phyloP scores from a whole-genome alignment of 2,329 filamentous ascomycete species.

The Rosellinia necatrix region DNA sequence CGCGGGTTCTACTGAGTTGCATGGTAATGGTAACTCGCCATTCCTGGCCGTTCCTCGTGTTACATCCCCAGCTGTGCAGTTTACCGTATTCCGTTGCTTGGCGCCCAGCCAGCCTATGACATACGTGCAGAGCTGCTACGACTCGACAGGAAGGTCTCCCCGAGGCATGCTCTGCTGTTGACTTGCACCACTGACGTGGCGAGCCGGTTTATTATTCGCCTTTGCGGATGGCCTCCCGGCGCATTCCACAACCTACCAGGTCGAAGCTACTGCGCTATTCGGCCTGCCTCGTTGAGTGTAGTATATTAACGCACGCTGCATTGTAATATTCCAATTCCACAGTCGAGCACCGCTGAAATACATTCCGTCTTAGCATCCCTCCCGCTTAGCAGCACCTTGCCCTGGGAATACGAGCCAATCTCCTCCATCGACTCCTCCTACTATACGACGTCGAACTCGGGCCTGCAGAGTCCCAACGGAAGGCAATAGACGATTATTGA shows the following conservation, averaged over 20 bases:
- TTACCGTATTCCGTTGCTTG: constrained; percentile 22
- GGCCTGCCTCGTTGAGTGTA: constrained; percentile 17
- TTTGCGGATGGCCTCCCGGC: background rate
- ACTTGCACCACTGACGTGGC: constrained; percentile 24
- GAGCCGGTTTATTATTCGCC: background rate
- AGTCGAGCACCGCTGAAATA: background rate
- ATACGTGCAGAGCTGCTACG: constrained; percentile 22
- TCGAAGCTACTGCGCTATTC: background rate
- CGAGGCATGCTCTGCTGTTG: constrained; percentile 11
- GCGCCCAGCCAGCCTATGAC: constrained; percentile 23
- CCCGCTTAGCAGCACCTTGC: background rate
- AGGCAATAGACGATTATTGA: too few species aligned
- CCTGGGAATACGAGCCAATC: background rate
- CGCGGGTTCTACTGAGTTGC: background rate
- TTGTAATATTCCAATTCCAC: background rate
- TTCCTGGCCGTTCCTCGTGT: background rate
- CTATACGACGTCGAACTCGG: background rate
- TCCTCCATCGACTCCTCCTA: too few species aligned
- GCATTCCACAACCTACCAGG: constrained; percentile 7
- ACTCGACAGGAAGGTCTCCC: constrained; percentile 27
- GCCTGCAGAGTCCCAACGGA: too few species aligned
- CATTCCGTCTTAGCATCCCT: background rate
- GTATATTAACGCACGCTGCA: background rate
- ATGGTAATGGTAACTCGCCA: background rate
- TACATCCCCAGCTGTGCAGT: constrained; percentile 18